A percentile compares a stretch with the other conserved stretches of the same genome.
Conservation (phyloP, 2,329 filamentous ascomycete species). For the Curvularia spicifera region DNA sequence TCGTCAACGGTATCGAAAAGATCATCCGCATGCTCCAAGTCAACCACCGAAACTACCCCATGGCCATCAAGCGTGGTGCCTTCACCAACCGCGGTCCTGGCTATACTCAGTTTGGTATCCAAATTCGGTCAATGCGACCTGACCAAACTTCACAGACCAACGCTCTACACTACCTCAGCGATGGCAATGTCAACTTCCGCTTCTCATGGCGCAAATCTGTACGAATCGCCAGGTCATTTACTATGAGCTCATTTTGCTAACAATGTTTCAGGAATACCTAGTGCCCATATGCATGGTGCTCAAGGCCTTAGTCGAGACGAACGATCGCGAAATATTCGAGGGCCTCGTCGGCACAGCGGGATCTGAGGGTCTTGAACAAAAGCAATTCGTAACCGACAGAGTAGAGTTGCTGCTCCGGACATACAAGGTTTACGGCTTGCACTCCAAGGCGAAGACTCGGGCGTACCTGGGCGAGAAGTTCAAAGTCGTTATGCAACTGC, state of each 20-base stretch:
- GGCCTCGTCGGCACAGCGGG: conserved; percentile 80
- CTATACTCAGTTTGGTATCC: conserved; percentile 89
- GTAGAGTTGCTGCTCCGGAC: conserved; percentile 90
- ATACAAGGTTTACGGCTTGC: conserved; percentile 88
- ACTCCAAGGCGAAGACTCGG: conserved; percentile 80
- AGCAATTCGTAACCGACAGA: conserved; percentile 88
- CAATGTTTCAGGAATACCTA: conserved; percentile 73
- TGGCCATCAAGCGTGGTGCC: conserved; percentile 90
- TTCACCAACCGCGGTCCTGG: conserved; percentile 85
- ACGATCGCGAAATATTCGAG: conserved; percentile 95
- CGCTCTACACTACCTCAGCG: conserved; percentile 91
- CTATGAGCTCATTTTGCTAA: not conserved
- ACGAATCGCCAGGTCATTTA: not conserved
- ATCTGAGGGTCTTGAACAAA: conserved; percentile 81
- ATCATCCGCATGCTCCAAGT: conserved; percentile 17
- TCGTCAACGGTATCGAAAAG: conserved; percentile 72
- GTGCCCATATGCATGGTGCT: conserved; percentile 95
- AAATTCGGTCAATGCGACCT: conserved; percentile 89
- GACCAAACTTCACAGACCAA: conserved; percentile 99
- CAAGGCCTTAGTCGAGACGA: conserved; percentile 93
- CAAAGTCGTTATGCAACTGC: conserved; percentile 81
- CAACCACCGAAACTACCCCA: conserved; percentile 89
- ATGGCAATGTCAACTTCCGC: conserved; percentile 94
- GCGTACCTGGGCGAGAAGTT: conserved; percentile 92
- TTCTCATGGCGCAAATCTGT: conserved; percentile 94